Base-by-base conservation (phyloP, 192 early-diverging fungal genomes). In the Phycomyces blakesleeanus region DNA sequence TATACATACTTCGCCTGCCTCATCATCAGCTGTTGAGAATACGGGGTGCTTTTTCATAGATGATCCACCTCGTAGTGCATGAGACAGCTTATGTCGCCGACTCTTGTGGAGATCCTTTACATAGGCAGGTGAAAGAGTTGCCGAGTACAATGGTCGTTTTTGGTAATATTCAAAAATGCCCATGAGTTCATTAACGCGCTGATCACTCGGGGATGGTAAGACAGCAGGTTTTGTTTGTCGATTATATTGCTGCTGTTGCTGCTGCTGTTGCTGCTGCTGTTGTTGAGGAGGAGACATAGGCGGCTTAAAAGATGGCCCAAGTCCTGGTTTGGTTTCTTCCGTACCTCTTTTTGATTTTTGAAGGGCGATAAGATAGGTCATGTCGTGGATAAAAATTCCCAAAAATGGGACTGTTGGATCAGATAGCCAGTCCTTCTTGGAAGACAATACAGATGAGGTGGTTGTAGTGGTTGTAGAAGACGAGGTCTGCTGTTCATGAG, bases 311-410 rank as follows among this genome's bases (percentile, higher is more conserved):
- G 29, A 34, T n/a, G n/a, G n/a, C 29, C 29, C 29, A 34, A 34
- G 29, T 5, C n/a, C n/a, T n/a, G 29, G 29, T 34, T 34, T 34
- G 29, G 44, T n/a, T 47, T 47, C 44, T 47, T 47, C 44, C 3
- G 12, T 47, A 18, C 15, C 11, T 14, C 27, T 55, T 37, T 55
- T 55, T 34, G 54, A 55, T 34, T 47, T 47, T 12, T 29, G 27
- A n/a, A 52, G 51, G 3, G 86, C 87, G 12, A 85, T 55, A 25
- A 90, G 69, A 71, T 90, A 91, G 6, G 88, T 89, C 42, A 85
- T 79, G 51, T 91, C 90, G 73, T 88, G 87, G 18, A 90, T 83
- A 71, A 88, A 84, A 0, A 86, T 78, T 21, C 90, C 90, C 34
- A 91, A 61, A 69, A 86, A 91, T 1, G 90, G 90, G 10, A 91